Conservation (phyloP, 2,329 filamentous ascomycete species). For the Colletotrichum aenigma region DNA sequence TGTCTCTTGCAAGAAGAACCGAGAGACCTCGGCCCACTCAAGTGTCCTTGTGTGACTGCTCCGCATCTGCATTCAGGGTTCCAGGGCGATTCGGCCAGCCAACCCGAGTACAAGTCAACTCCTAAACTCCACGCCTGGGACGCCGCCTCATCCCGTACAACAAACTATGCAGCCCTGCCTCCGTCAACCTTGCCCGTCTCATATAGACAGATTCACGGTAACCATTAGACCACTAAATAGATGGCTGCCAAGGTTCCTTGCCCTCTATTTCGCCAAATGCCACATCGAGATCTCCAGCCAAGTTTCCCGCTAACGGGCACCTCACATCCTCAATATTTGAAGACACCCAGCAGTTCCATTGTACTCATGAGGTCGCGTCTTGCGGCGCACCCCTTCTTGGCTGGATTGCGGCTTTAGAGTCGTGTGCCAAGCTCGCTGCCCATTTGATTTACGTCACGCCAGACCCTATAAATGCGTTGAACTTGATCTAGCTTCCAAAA, state of each 20-base stretch:
- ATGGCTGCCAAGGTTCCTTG: background rate
- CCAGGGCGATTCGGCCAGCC: rapidly evolving
- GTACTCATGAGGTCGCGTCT: rapidly evolving
- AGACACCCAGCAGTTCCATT: background rate
- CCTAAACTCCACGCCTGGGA: background rate
- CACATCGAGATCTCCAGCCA: rapidly evolving
- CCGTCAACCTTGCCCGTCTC: rapidly evolving
- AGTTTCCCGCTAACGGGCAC: background rate
- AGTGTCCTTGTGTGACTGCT: background rate
- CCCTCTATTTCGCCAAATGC: background rate
- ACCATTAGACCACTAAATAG: background rate
- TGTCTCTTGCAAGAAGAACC: background rate
- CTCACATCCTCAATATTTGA: background rate
- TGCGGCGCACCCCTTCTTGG: background rate
- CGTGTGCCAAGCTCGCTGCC: background rate
- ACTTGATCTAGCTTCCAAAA: background rate
- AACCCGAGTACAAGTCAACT: background rate
- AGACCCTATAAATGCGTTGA: too few relatives aligned
- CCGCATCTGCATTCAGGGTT: rapidly evolving
- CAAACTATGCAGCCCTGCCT: background rate
- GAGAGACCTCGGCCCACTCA: background rate
- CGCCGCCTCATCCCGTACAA: rapidly evolving
- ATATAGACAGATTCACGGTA: background rate
- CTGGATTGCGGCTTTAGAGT: background rate
- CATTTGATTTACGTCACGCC: too few relatives aligned